Evolutionary conservation across 805 yeast species (phyloP).

Genomic region (Metschnikowia kunwiensis): DNA sequence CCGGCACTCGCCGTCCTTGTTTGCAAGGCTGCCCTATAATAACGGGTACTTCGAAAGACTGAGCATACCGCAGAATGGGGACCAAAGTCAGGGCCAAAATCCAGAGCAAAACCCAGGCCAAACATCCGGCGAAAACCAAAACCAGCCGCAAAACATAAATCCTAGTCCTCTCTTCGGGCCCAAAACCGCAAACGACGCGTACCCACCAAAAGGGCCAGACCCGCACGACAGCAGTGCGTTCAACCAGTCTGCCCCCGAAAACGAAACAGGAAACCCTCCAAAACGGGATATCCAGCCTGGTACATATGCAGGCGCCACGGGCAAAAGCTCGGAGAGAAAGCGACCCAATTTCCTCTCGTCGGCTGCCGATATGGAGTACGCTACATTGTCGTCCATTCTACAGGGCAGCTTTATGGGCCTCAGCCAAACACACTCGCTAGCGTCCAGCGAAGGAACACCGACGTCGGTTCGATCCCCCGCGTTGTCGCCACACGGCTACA

Average conservation of each 20-base stretch:
- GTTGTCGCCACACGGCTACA: slow-evolving; percentile 32
- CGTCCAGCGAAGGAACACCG: slow-evolving; percentile 40
- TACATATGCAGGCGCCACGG: neutral
- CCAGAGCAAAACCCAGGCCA: too few relatives aligned
- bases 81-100: neutral
- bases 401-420: slow-evolving; percentile 41
- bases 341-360: slow-evolving; percentile 51
- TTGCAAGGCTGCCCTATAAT: neutral
- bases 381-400: slow-evolving; percentile 63
- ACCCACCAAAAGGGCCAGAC: neutral
- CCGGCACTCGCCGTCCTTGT: neutral
- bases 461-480: slow-evolving; percentile 35
- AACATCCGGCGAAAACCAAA: too few relatives aligned
- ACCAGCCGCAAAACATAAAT: too few relatives aligned
- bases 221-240: neutral
- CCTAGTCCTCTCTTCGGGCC: neutral
- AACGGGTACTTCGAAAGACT: neutral
- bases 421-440: slow-evolving; percentile 21
- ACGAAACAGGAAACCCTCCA: neutral
- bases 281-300: neutral
- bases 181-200: neutral
- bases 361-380: slow-evolving; percentile 73
- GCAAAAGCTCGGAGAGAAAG: neutral
- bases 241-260: neutral
- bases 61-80: neutral